Conservation (phyloP, 768 basidiomycete genomes). For the Coprinellus micaceus region DNA sequence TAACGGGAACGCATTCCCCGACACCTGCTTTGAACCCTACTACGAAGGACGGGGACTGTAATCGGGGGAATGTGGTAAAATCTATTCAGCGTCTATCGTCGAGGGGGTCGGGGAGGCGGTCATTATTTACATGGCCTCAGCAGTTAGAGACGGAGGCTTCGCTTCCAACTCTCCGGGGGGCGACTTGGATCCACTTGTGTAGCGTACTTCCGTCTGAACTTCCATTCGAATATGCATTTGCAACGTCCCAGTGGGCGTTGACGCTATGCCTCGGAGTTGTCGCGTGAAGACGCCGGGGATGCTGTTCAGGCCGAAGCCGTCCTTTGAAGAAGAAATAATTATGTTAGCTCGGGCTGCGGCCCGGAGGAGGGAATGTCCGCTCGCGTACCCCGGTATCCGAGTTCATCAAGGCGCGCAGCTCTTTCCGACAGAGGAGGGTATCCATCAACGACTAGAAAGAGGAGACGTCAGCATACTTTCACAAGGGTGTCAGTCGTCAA, state of each 20-base stretch:
- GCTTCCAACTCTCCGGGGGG: too few relatives aligned
- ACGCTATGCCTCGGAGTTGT: too few relatives aligned
- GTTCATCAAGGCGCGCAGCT: background rate
- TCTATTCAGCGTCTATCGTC: too few relatives aligned
- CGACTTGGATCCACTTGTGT: too few relatives aligned
- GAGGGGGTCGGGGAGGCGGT: too few relatives aligned
- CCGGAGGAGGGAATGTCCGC: background rate
- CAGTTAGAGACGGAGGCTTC: too few relatives aligned
- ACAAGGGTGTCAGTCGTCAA: background rate
- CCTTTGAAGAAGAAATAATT: background rate
- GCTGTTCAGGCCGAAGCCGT: background rate
- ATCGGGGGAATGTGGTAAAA: too few relatives aligned
- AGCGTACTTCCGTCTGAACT: background rate
- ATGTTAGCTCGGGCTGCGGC: background rate
- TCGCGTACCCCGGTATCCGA: too few relatives aligned
- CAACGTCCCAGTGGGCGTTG: background rate
- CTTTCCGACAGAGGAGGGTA: background rate
- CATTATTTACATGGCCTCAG: too few relatives aligned
- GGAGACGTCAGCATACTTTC: background rate
- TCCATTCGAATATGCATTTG: background rate
- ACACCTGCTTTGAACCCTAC: too few relatives aligned
- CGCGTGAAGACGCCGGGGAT: background rate
- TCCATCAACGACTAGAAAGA: background rate
- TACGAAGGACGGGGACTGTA: too few relatives aligned
- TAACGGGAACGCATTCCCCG: too few relatives aligned